Conservation (phyloP, 2,329 filamentous ascomycete genomes). For the Ilyonectria mors-panacis region DNA sequence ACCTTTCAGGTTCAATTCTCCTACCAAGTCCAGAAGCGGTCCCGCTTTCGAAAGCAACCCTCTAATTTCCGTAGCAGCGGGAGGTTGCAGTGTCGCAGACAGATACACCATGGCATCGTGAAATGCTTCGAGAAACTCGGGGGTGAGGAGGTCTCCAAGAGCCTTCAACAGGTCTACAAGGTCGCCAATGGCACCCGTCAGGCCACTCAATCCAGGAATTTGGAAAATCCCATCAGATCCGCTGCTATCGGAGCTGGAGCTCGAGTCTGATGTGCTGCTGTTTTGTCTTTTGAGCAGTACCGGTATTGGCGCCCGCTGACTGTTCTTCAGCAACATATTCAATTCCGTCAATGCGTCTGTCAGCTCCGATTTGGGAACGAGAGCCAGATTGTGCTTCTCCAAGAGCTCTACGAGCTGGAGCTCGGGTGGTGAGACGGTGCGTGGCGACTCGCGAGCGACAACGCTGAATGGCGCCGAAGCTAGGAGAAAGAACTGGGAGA, state of each 20-base stretch:
- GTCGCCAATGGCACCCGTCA: constrained; percentile 41
- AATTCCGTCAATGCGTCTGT: constrained; percentile 61
- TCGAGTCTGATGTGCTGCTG: constrained; percentile 11
- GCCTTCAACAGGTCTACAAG: constrained; percentile 48
- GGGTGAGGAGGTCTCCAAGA: constrained; percentile 51
- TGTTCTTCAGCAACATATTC: constrained; percentile 57
- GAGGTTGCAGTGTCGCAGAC: constrained; percentile 55
- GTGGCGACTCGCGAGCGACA: constrained; percentile 45
- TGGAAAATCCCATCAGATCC: constrained; percentile 6
- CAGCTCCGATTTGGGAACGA: constrained; percentile 62
- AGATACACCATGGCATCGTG: constrained; percentile 60
- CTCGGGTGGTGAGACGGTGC: constrained; percentile 49
- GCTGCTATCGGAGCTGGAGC: constrained; percentile 9
- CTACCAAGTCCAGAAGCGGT: constrained; percentile 50
- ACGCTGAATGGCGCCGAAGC: constrained; percentile 54
- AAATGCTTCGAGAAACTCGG: constrained; percentile 57
- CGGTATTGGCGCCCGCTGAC: constrained; percentile 12
- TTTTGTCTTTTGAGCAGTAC: constrained; percentile 37
- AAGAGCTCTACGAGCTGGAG: constrained; percentile 58
- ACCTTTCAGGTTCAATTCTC: constrained; percentile 53
- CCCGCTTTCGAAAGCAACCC: constrained; percentile 46
- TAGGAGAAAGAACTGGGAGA: constrained; percentile 54
- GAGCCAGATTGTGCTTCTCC: constrained; percentile 60
- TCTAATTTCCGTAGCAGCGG: constrained; percentile 52
- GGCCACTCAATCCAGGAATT: constrained; percentile 39